These are phyloP conservation scores for Handroanthus guayacan DNA, from an alignment of 257 asterid genomes.

Conservation along the genomic window DNA sequence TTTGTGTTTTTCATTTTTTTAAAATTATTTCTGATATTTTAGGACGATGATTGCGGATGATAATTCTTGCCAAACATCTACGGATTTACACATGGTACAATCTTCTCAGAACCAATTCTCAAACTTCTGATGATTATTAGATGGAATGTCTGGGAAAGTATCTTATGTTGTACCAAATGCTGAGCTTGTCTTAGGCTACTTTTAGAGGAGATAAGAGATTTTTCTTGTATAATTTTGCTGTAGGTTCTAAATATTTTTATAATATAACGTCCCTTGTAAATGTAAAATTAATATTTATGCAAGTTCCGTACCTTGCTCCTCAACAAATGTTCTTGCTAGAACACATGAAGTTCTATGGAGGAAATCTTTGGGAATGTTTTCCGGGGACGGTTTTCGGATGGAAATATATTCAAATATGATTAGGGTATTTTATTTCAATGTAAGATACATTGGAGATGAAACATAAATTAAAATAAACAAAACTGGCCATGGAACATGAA, in stretches of 20 bases:
- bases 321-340: not conserved
- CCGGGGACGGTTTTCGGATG: no score
- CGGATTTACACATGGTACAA: conserved; percentile 77
- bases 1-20: no score
- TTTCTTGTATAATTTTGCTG: conserved; percentile 39
- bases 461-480: no score
- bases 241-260: conserved; percentile 34
- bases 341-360: not conserved
- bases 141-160: not conserved
- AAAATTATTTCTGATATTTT: conserved; percentile 15
- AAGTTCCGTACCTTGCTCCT: conserved; percentile 26
- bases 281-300: conserved; percentile 45
- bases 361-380: not conserved
- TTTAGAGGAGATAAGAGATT: conserved; percentile 41
- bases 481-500: no score
- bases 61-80: conserved; percentile 71
- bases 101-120: conserved; percentile 76
- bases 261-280: conserved; percentile 51
- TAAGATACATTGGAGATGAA: no score
- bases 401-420: no score
- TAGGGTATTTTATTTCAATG: no score
- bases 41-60: conserved; percentile 70
- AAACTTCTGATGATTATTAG: conserved; percentile 58
- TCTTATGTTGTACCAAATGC: conserved; percentile 23
- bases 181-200: conserved; percentile 38